Conservation (phyloP, 129 eudicot species). For the Flaveria bidentis region DNA sequence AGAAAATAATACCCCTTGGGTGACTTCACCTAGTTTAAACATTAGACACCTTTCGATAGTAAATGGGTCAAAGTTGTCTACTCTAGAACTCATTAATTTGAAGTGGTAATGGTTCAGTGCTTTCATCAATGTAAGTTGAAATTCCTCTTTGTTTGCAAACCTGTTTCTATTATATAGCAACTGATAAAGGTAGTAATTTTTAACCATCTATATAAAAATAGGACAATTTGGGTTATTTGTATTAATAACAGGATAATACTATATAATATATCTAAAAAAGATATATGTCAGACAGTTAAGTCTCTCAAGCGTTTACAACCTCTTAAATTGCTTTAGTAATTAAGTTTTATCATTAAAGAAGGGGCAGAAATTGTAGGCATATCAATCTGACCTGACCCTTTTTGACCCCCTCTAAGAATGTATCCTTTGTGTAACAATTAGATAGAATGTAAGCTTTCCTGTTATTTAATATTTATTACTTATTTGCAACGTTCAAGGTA, state of each 20-base stretch:
- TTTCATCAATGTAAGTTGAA: no score
- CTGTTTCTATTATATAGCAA: conserved; percentile 6
- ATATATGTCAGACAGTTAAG: background rate
- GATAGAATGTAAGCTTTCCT: background rate
- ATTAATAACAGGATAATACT: background rate
- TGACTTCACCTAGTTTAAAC: conserved; percentile 11
- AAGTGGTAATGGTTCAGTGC: background rate
- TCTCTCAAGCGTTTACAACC: background rate
- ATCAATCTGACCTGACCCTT: background rate
- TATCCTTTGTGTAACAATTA: background rate
- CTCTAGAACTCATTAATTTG: background rate
- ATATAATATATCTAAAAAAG: background rate
- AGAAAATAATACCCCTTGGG: background rate
- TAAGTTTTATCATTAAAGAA: no score
- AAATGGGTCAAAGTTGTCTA: background rate
- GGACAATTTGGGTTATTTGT: background rate
- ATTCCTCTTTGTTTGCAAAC: no score
- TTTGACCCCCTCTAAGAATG: background rate
- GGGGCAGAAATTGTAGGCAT: no score
- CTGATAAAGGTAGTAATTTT: background rate
- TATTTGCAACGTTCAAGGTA: conserved; percentile 39
- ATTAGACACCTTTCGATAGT: background rate
- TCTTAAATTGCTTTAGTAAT: conserved; percentile 7
- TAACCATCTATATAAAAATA: background rate
- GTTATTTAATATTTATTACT: background rate